Base-by-base conservation (phyloP, 129 eudicot species). In the Chrysanthemum lavandulifolium region DNA sequence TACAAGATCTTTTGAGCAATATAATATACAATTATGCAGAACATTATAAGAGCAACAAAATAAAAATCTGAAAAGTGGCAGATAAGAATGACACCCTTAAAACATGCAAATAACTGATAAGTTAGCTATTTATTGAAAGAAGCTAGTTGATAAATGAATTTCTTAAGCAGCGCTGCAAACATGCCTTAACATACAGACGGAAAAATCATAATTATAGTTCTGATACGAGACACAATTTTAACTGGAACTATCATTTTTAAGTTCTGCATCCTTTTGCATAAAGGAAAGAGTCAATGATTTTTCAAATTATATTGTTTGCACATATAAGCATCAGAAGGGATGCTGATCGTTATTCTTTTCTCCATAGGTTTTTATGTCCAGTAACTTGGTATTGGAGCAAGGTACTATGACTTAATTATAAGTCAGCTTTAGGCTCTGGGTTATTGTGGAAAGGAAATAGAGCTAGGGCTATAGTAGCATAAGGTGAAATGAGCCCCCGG, bases 61-160 rank as follows among this genome's bases (percentile, higher is more conserved):
- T 15, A 75, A 9, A 55, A 56, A 74, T 53, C 54, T 40, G 33
- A 47, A 53, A 55, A 72, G 14, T 43, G 25, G 60, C 59, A 21
- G 67, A 40, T 3, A 18, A 58, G 15, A 72, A 60, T 13, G 67
- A 65, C 29, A 65, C 40, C 16, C n/a, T 61, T 4, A 63, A 23
- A 63, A 65, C 23, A 65, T 31, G 68, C 71, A 61, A 23, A 54
- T 59, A 61, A 18, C 63, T 8, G 45, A 18, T 25, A 64, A 19
- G 55, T 55, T 11, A 54, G 33, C 16, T 59, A 33, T 36, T 73
- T 60, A 54, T 60, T 60, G 2, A 13, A 67, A 23, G 47, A 53
- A 52, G 16, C 50, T n/a, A 68, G 47, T 68, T 7, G 27, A 68
- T 8, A 50, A 4, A 50, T 68, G 60, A 50, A 50, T 27, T 6